Base-by-base conservation (phyloP, 495 filamentous ascomycete genomes). In the Podospora anserina region DNA sequence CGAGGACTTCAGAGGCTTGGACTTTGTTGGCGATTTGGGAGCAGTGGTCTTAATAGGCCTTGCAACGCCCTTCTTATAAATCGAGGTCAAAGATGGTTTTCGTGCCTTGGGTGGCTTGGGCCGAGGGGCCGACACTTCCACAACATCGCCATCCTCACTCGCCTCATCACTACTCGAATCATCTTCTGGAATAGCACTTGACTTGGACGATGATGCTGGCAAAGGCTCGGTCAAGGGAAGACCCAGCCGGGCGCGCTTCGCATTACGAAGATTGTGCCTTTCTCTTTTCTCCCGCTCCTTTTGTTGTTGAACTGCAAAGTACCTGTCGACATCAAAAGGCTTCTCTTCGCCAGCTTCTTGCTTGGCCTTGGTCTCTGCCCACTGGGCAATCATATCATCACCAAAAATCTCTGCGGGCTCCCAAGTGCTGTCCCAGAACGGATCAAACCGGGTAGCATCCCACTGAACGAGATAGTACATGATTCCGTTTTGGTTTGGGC, bases 401-500 rank as follows among this genome's bases (percentile, higher is more conserved):
- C 83, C 75, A 53, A 93, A 85, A 59, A 82, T 77, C 0, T 82
- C 74, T n/a, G 73, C 73, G 0, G 89, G 86, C 68, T 92, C 89
- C 90, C 90, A 93, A 3, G 85, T 88, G 63, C 84, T 80, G 60
- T 87, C 74, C 15, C 86, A 68, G 9, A 87, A 61, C 1, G 81
- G 77, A 32, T 63, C 61, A 67, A 90, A 93, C 39, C 13, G 39
- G 7, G 39, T 49, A n/a, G 80, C 83, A 27, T 81, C 81, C 91
- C 91, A 94, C 68, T 85, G 82, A 39, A 92, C 84, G 2, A 93
- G 80, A 72, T 89, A 93, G 27, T 75, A 68, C 67, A 70, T 78
- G 26, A 75, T 70, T 9, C 75, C 79, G 7, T 86, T 79, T 0
- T 75, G n/a, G 3, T 64, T 68, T 2, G 53, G 69, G 11, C 78